Base-by-base conservation (phyloP, 1,139 yeast species). In the Pichia kudriavzevii region DNA sequence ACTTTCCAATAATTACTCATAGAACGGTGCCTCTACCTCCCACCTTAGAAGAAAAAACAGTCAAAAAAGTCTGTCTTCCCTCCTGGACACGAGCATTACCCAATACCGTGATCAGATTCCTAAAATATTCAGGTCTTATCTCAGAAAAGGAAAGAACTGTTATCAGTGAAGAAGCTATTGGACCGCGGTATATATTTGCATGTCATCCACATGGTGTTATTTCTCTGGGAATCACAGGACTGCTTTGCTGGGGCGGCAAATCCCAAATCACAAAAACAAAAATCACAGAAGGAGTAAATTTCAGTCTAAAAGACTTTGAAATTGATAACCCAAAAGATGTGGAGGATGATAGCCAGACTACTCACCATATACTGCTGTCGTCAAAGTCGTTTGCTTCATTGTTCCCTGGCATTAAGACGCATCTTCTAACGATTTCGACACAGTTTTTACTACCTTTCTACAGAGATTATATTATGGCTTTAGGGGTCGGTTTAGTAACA, bases 121-220 rank as follows among this genome's bases (percentile, higher is more conserved):
- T 39, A 4, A 18, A 27, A 15, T 12, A 28, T 16, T 19, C 26
- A 34, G 34, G 10, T n/a, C 5, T 17, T 3, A 28, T 20, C 7
- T 32, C 17, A 11, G 13, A 31, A 31, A 7, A 38, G 30, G 19
- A 32, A 24, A 26, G 40, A 30, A 4, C 25, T 31, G 4, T 26
- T 14, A 7, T 27, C 38, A 12, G 55, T 27, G 58, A 55, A 25
- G 61, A 66, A 2, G 53, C 63, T n/a, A 64, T 75, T 1, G 93
- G 91, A 0, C 85, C 93, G 1, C 66, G 81, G 30, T 88, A 88
- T 55, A 75, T 88, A 2, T 88, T 88, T 60, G 95, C 96, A 0
- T 82, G 85, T 53, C 96, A 88, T 57, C 98, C 98, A 0, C 98
- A 91, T 55, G 98, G 98, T 0, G 91, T 91, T 16, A 87, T 88